These are phyloP conservation scores for Bromus sterilis DNA, from an alignment of 176 grass and related monocot genomes.

Conservation along the genomic window DNA sequence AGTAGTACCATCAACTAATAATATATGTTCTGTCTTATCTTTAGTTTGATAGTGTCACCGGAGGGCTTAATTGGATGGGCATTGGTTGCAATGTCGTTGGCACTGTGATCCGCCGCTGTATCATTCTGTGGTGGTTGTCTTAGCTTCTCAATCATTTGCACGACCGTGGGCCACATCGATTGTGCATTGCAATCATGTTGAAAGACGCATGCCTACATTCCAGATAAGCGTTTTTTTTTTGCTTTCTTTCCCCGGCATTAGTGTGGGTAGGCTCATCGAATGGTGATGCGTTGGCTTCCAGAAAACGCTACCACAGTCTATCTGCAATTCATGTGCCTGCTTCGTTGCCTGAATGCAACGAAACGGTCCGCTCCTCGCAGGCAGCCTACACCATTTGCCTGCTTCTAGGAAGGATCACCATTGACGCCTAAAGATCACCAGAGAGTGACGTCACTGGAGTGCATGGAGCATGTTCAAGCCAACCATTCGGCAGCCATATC, in stretches of 20 bases:
- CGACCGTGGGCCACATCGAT: background rate
- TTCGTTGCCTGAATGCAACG: background rate
- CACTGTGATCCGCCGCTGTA: background rate
- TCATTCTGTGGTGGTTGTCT: slow-evolving; percentile 5
- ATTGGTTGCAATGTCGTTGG: background rate
- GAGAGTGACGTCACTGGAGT: background rate
- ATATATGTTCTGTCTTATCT: background rate
- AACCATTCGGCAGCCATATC: background rate
- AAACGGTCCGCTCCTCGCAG: background rate
- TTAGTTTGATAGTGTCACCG: background rate
- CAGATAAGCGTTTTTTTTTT: background rate
- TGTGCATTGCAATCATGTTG: background rate
- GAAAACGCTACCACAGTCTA: background rate
- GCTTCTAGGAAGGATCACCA: background rate
- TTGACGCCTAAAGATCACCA: background rate
- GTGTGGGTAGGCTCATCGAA: background rate
- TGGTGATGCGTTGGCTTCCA: background rate
- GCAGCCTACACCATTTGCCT: background rate
- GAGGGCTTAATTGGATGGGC: background rate
- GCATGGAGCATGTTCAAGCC: background rate
- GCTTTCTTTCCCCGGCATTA: background rate
- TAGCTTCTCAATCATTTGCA: background rate
- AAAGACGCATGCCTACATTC: background rate
- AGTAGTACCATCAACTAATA: background rate
- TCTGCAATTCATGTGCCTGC: background rate